A percentile compares a stretch with the other conserved stretches of the same genome.
phyloP scores from a whole-genome alignment of 495 filamentous ascomycete genomes.

The Tuber aestivum region DNA sequence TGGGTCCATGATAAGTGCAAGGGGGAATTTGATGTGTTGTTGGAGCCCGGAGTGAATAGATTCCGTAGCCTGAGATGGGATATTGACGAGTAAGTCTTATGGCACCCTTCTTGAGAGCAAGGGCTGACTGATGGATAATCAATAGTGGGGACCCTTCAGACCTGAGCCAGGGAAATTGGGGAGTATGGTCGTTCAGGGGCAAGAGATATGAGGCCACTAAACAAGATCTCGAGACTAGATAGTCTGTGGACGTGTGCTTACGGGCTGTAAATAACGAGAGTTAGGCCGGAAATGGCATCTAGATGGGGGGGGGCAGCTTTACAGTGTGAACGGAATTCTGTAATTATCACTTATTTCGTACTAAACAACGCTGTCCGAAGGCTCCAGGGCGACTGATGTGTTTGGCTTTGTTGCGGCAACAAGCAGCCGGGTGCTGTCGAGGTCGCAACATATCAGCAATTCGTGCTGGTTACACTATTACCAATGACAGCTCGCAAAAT shows the following conservation, averaged over 20 bases:
- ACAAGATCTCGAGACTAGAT: not conserved
- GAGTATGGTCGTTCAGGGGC: conserved; percentile 90
- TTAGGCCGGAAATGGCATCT: not conserved
- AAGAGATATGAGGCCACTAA: conserved; percentile 64
- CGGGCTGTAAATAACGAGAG: not conserved
- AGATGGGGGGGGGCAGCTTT: not conserved
- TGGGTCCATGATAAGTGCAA: conserved; percentile 78
- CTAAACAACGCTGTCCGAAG: not conserved
- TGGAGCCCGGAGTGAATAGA: conserved; percentile 86
- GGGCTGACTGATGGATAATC: not conserved
- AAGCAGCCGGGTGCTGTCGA: not conserved
- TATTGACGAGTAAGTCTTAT: conserved; percentile 62
- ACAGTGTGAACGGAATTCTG: not conserved
- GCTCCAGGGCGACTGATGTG: not conserved
- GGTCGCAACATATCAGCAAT: not conserved
- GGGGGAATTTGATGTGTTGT: conserved; percentile 83
- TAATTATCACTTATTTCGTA: not conserved
- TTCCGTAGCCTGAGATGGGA: conserved; percentile 97
- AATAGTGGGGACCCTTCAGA: conserved; percentile 72
- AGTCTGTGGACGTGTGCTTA: not conserved
- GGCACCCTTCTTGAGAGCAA: not conserved
- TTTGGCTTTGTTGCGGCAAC: not conserved
- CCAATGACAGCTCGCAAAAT: not conserved
- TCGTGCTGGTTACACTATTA: not conserved
- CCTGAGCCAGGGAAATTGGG: conserved; percentile 93